Base-by-base conservation (phyloP, 345 rosid genomes). In the Nephelium lappaceum region DNA sequence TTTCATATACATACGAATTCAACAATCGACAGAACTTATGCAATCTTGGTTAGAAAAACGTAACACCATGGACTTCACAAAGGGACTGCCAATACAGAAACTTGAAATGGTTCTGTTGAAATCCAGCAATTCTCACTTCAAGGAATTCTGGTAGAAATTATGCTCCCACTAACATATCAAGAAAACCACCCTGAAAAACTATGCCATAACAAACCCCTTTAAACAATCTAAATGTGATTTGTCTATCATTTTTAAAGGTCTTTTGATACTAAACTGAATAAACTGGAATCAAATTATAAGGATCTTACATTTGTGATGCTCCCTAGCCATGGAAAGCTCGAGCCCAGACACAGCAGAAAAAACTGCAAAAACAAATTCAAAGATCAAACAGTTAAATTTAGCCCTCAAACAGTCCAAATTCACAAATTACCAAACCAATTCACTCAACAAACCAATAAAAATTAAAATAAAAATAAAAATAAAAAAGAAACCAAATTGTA, bases 301-400 rank as follows among this genome's bases (percentile, higher is more conserved):
- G 21, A 77, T 80, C 88, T 85, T 78, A 93, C 97, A 91, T 84
- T 89, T 89, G 85, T 95, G 97, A 76, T 95, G 98, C 81, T 91
- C 91, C 76, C 88, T 88, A 16, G 92, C 23, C 87, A 83, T 82
- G 23, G 97, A 90, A 81, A 95, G 93, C 86, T 93, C 97, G 53
- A 95, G 90, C 71, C 98, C 98, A 8, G 97, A 91, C 27, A 95
- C 95, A 58, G 98, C 97, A 71, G 98, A 93, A 65, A 95, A 93
- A 69, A 95, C 98, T 95, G 91, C 78, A 86, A 41, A 21, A 68
- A 43, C 51, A 27, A 53, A 36, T 69, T 45, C 27, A 43, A 51
- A 75, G 58, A 72, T 62, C 80, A 81, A 67, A 31, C 55, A 53
- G 38, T 71, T 67, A 47, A 77, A 73, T 41, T 16, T 45, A 53